Conservation (phyloP, 352 stramenopile genomes). For the Phytophthora ramorum region DNA sequence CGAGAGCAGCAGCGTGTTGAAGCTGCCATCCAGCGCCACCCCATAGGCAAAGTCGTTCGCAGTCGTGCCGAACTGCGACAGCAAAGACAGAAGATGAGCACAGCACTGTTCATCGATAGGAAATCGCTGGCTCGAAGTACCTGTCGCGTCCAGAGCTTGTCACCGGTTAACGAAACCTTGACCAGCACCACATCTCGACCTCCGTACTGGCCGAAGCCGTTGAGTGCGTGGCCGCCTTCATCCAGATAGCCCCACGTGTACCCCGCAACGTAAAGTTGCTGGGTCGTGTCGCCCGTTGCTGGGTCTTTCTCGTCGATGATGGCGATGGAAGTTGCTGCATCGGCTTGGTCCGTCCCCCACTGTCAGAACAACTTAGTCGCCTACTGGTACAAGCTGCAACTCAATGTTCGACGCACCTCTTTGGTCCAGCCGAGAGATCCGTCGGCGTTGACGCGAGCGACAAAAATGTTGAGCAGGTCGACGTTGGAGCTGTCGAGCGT, state of each 20-base stretch:
- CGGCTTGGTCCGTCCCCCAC: conserved; percentile 60
- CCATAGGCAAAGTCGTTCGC: conserved; percentile 71
- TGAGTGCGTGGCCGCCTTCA: conserved; percentile 70
- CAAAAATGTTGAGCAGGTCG: conserved; percentile 59
- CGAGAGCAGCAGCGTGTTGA: conserved; percentile 63
- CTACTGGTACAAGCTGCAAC: background rate
- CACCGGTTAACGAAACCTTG: conserved; percentile 55
- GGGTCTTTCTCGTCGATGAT: conserved; percentile 57
- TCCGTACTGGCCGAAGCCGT: conserved; percentile 73
- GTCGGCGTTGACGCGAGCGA: conserved; percentile 52
- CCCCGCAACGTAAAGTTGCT: conserved; percentile 67
- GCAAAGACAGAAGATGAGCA: conserved; percentile 9
- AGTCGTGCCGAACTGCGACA: conserved; percentile 64
- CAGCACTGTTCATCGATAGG: background rate
- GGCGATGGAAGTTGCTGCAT: conserved; percentile 60
- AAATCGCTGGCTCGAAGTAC: conserved; percentile 14
- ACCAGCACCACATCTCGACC: conserved; percentile 73
- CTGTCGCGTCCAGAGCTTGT: conserved; percentile 76
- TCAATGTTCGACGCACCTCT: conserved; percentile 32
- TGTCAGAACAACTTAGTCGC: conserved; percentile 11
- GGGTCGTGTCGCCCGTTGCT: conserved; percentile 6
- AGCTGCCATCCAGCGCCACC: conserved; percentile 48
- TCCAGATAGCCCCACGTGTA: conserved; percentile 80
- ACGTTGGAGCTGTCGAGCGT: conserved; percentile 33
- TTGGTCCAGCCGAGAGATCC: conserved; percentile 57